Evolutionary conservation across 345 rosid genomes (phyloP), one percentile per base, ranked within the genome.

Genomic region (Atalantia buxifolia): DNA sequence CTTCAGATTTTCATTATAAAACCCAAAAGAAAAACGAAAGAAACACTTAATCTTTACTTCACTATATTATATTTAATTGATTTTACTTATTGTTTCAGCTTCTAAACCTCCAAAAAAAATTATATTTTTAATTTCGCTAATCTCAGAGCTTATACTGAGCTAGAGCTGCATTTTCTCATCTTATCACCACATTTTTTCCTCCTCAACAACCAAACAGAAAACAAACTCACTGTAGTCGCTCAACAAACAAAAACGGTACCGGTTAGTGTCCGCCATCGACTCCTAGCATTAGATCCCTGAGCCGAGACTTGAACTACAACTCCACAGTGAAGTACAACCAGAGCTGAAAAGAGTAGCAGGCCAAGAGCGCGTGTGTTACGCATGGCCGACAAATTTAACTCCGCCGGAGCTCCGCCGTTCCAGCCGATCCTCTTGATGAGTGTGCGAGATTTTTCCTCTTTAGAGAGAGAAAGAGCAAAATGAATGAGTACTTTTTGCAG

Each of bases 221-320:
- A 78, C 28, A 74, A 65, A 36, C 27, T 53, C 63, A 60, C 61
- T 18, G 14, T 45, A 45, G 50, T 13, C 18, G 50, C 50, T 45
- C 1, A 45, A 45, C 18, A 45, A 42, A 53, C 22, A 53, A 53
- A 53, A 53, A 18, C 2, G 22, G 36, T 33, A 91, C 94, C 94
- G n/a, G 66, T 78, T 48, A 89, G 84, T 12, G 95, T 91, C 69
- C 67, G 78, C 93, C 93, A 91, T 63, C 63, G 84, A 75, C 83
- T 80, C 62, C 66, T 48, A 13, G 82, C 53, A 62, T 78, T 78
- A 83, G 95, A 83, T 91, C 85, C 86, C 81, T 87, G 90, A 89
- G 90, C 92, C 50, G 83, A 83, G 82, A 89, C 88, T 73, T 83
- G 81, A 79, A 85, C 74, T 72, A 85, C 10, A 31, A 79, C 68